A percentile compares a stretch with the other conserved stretches of the same genome.
Evolutionary conservation across 2,329 filamentous ascomycete genomes (phyloP).

Genomic region (Arthroderma sp.): DNA sequence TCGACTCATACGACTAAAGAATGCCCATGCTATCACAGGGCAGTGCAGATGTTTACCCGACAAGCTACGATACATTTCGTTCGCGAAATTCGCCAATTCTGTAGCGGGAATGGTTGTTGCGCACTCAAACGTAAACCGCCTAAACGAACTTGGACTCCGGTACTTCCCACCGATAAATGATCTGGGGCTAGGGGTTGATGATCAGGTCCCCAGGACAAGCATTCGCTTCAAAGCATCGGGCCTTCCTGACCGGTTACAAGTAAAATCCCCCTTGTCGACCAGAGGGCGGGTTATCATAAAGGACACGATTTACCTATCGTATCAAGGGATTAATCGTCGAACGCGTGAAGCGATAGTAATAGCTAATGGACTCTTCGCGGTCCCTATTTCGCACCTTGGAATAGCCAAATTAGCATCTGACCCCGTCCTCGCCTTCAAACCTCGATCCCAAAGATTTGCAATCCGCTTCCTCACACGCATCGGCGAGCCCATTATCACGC

Average conservation of each 20-base stretch:
- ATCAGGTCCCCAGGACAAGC: slow-evolving; percentile 24
- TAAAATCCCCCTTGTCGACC: slow-evolving; percentile 20
- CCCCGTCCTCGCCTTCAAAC: slow-evolving; percentile 24
- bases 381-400: slow-evolving; percentile 19
- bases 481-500: slow-evolving; percentile 26
- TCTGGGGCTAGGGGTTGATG: neutral
- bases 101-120: slow-evolving; percentile 10
- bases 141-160: slow-evolving; percentile 3
- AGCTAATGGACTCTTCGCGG: slow-evolving; percentile 26
- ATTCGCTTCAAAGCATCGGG: slow-evolving; percentile 24
- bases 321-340: slow-evolving; percentile 27
- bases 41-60: slow-evolving; percentile 17
- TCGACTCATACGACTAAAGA: slow-evolving; percentile 15
- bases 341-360: slow-evolving; percentile 25
- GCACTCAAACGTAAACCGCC: slow-evolving; percentile 6
- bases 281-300: slow-evolving; percentile 22
- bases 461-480: slow-evolving; percentile 28
- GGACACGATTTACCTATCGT: slow-evolving; percentile 28
- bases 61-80: slow-evolving; percentile 20
- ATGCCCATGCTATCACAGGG: slow-evolving; percentile 23
- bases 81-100: slow-evolving; percentile 28
- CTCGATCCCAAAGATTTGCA: slow-evolving; percentile 26
- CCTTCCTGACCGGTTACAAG: slow-evolving; percentile 23
- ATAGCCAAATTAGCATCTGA: slow-evolving; percentile 22
- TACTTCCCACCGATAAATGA: slow-evolving; percentile 17